Percentiles rank a stretch among this genome's conserved stretches.
These are phyloP conservation scores for Apiospora rasikravindrae DNA, from an alignment of 2,329 filamentous ascomycete species.

Conservation along the genomic window DNA sequence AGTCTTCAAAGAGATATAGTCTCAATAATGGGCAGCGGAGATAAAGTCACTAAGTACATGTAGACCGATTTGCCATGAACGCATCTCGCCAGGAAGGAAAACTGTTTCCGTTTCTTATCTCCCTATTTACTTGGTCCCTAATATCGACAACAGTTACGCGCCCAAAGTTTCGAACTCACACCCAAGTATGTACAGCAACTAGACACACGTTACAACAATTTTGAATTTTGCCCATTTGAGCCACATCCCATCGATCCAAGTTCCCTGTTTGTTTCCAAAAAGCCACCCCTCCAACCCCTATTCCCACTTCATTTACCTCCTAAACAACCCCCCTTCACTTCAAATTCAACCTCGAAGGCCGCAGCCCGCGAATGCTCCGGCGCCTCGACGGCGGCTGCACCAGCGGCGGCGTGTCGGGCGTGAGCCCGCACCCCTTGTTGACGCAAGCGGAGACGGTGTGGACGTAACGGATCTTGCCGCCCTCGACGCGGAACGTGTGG, in stretches of 20 bases:
- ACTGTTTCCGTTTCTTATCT: too few species aligned
- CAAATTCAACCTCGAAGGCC: not conserved
- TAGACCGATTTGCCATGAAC: not conserved
- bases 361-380: not conserved
- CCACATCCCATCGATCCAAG: not conserved
- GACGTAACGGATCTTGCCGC: constrained; percentile 38
- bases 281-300: not conserved
- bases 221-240: not conserved
- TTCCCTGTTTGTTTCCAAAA: not conserved
- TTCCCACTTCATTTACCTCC: not conserved
- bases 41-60: not conserved
- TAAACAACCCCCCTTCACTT: not conserved
- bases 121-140: not conserved
- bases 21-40: not conserved
- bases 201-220: not conserved
- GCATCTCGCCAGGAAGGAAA: not conserved
- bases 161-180: not conserved
- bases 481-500: constrained; percentile 37
- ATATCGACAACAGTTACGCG: too few species aligned
- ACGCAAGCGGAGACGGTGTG: constrained; percentile 31
- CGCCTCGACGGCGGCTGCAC: not conserved
- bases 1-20: too few species aligned
- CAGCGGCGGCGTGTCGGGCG: not conserved
- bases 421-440: not conserved
- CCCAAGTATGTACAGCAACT: not conserved